These are phyloP conservation scores for Nicotiana otophora DNA, from an alignment of 257 asterid genomes.

Conservation along the genomic window DNA sequence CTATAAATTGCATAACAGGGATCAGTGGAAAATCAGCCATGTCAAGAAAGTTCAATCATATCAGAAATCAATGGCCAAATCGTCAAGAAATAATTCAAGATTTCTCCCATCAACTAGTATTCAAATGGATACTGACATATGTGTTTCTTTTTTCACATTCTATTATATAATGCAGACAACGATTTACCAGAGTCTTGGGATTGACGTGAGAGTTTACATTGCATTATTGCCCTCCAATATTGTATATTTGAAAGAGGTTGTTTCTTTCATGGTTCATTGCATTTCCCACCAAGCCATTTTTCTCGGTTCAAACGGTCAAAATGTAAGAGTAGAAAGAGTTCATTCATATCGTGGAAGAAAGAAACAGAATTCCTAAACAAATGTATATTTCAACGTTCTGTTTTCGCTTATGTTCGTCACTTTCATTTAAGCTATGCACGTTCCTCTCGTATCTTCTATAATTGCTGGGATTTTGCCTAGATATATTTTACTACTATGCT, in stretches of 20 bases:
- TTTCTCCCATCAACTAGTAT: not conserved
- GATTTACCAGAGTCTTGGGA: not conserved
- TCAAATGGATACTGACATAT: not conserved
- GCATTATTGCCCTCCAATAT: not conserved
- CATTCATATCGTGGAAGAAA: no score
- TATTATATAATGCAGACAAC: not conserved
- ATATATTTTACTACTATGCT: not conserved
- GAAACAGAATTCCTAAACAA: no score
- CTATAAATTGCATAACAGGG: constrained; percentile 10
- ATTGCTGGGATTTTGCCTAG: not conserved
- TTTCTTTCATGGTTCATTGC: no score
- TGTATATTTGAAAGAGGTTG: no score
- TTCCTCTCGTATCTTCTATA: not conserved
- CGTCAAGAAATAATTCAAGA: constrained; percentile 9
- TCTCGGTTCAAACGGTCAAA: no score
- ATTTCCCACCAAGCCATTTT: no score
- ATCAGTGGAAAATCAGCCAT: constrained; percentile 17
- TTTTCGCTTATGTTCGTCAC: not conserved
- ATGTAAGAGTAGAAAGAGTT: no score
- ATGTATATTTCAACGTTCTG: not conserved
- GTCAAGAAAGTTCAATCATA: constrained; percentile 20
- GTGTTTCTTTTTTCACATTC: not conserved
- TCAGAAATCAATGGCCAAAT: constrained; percentile 20
- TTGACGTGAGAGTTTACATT: not conserved
- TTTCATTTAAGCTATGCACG: not conserved